Conservation (phyloP, 805 yeast species). For the Candida oleophila region DNA sequence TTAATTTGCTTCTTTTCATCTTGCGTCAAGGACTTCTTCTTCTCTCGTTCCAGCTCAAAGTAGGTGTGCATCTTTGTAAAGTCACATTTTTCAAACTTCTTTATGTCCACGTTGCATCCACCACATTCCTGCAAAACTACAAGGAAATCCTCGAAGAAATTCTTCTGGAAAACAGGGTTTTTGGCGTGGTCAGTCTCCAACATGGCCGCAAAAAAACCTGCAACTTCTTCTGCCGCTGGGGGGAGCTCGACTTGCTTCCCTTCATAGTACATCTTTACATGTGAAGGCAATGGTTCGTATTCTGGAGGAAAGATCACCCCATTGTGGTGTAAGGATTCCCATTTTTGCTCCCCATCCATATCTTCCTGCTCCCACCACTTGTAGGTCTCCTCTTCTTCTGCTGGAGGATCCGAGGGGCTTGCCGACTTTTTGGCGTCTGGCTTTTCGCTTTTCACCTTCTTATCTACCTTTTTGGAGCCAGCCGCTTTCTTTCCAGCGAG, state of each 20-base stretch:
- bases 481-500: slow-evolving; percentile 1
- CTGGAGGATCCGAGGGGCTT: slow-evolving; percentile 14
- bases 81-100: slow-evolving; percentile 68
- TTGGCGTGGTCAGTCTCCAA: slow-evolving; percentile 84
- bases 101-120: slow-evolving; percentile 50
- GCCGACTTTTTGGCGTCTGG: slow-evolving; percentile 6
- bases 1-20: slow-evolving; percentile 77
- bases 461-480: slow-evolving; percentile 5
- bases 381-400: slow-evolving; percentile 53
- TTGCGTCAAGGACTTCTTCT: slow-evolving; percentile 63
- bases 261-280: slow-evolving; percentile 73
- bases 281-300: slow-evolving; percentile 79
- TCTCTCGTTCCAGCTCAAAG: slow-evolving; percentile 68
- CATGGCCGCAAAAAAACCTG: slow-evolving; percentile 91
- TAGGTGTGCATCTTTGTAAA: slow-evolving; percentile 71
- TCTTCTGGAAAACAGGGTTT: slow-evolving; percentile 81
- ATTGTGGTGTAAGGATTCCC: slow-evolving; percentile 83
- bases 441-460: slow-evolving; percentile 8
- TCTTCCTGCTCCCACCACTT: slow-evolving; percentile 87
- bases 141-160: slow-evolving; percentile 79
- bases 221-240: slow-evolving; percentile 88
- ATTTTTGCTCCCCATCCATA: slow-evolving; percentile 71
- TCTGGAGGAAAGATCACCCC: slow-evolving; percentile 95
- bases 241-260: slow-evolving; percentile 77
- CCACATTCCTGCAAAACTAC: slow-evolving; percentile 68